These are phyloP conservation scores for Begonia loranthoides DNA, from an alignment of 306 rosid genomes.

Conservation along the genomic window DNA sequence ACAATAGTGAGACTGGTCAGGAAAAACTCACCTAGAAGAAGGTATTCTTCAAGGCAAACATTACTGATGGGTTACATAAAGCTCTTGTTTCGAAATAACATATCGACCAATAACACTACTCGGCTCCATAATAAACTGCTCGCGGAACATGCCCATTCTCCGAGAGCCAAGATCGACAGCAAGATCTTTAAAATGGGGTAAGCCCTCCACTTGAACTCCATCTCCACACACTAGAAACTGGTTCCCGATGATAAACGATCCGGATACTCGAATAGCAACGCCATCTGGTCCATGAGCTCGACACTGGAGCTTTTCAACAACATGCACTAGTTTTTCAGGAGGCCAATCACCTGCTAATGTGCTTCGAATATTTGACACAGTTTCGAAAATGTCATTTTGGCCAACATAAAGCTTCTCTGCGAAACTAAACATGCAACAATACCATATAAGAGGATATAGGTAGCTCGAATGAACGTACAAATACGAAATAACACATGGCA, in stretches of 20 bases:
- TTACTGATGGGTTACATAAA: conserved; percentile 52
- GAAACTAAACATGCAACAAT: conserved; percentile 34
- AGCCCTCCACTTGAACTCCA: conserved; percentile 85
- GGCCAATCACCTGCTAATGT: conserved; percentile 92
- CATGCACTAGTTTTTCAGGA: conserved; percentile 79
- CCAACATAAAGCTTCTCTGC: conserved; percentile 62
- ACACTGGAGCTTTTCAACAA: conserved; percentile 30
- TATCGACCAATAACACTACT: conserved; percentile 65
- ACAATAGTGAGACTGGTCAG: too few species aligned
- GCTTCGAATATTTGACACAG: conserved; percentile 47
- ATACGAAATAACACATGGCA: too few species aligned
- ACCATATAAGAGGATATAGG: conserved; percentile 1
- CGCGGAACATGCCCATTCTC: too few species aligned
- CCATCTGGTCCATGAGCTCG: too few species aligned
- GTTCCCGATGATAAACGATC: conserved; percentile 75
- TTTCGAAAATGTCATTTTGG: conserved; percentile 36
- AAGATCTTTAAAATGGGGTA: conserved; percentile 81
- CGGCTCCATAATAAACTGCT: conserved; percentile 43
- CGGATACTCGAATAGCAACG: conserved; percentile 77
- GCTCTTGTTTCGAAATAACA: conserved; percentile 9
- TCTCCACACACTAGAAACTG: conserved; percentile 97
- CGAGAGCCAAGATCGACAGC: conserved; percentile 15
- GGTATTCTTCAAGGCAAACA: not conserved
- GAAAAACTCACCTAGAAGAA: too few species aligned
- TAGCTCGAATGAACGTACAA: too few species aligned